Evolutionary conservation across 768 basidiomycete genomes (phyloP).

Genomic region (Phylloporus arenicola): DNA sequence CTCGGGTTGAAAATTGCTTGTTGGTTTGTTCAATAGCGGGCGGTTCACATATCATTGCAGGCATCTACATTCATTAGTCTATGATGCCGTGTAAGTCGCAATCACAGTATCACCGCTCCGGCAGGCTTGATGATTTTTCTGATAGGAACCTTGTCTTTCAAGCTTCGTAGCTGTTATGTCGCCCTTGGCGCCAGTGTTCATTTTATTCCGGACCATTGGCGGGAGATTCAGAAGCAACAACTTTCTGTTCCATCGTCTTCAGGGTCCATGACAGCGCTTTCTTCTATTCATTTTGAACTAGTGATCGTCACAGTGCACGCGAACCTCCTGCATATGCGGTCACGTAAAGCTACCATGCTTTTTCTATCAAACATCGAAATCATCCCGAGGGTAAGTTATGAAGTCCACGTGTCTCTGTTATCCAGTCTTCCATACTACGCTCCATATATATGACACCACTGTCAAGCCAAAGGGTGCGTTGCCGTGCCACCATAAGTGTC

Average conservation of each 20-base stretch:
- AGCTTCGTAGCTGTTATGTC: background rate
- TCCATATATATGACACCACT: background rate
- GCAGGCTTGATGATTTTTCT: background rate
- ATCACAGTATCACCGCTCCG: background rate
- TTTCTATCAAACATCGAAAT: background rate
- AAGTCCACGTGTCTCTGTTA: background rate
- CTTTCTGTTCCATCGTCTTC: background rate
- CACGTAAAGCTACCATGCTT: background rate
- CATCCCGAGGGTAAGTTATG: background rate
- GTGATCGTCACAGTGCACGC: background rate
- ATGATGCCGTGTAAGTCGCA: background rate
- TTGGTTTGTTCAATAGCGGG: background rate
- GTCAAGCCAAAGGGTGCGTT: background rate
- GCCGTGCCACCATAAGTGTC: constrained; percentile 1
- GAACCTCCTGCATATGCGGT: background rate
- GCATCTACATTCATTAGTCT: background rate
- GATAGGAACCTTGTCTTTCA: background rate
- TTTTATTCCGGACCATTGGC: background rate
- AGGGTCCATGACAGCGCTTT: background rate
- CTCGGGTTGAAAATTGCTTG: no score
- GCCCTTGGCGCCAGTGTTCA: background rate
- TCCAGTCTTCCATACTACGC: background rate
- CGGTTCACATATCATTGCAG: background rate
- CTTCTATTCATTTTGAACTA: background rate
- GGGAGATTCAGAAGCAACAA: background rate